phyloP scores from a whole-genome alignment of 2,329 filamentous ascomycete genomes.

The Venturia nashicola region DNA sequence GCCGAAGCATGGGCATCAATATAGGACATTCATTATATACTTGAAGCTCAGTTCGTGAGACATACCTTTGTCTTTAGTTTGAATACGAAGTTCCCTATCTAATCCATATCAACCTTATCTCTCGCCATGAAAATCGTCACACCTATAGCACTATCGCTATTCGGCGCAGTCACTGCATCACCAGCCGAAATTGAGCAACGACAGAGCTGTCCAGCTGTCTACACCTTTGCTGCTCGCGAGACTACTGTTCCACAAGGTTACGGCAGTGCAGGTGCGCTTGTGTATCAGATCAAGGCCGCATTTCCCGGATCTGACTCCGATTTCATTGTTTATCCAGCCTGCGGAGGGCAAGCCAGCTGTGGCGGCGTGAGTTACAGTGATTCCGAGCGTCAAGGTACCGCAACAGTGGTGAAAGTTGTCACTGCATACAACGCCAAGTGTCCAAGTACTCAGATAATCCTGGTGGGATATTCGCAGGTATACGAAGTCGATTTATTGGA shows the following conservation, averaged over 20 bases:
- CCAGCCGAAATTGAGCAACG: not conserved
- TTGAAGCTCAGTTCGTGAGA: not conserved
- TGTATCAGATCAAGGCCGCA: slow-evolving; percentile 28
- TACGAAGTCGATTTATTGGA: slow-evolving; percentile 4
- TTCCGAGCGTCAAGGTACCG: slow-evolving; percentile 45
- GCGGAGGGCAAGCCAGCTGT: slow-evolving; percentile 47
- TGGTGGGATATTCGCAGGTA: slow-evolving; percentile 53
- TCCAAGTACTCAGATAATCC: slow-evolving; percentile 44
- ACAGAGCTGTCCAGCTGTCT: slow-evolving; percentile 26
- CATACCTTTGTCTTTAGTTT: not conserved
- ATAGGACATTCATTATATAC: not conserved
- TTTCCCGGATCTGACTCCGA: slow-evolving; percentile 28
- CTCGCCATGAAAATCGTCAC: not conserved
- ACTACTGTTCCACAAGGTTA: slow-evolving; percentile 29
- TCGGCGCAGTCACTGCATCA: not conserved
- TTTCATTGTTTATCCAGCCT: slow-evolving; percentile 41
- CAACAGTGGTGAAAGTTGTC: slow-evolving; percentile 46
- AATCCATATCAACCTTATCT: not conserved
- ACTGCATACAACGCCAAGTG: slow-evolving; percentile 46
- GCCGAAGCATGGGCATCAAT: not conserved
- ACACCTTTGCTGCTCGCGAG: slow-evolving; percentile 33
- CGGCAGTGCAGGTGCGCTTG: slow-evolving; percentile 27
- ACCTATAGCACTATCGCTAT: not conserved
- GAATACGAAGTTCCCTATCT: not conserved
- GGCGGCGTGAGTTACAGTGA: slow-evolving; percentile 47